These are phyloP conservation scores for Moringa oleifera DNA, from an alignment of 345 rosid species.

Conservation along the genomic window DNA sequence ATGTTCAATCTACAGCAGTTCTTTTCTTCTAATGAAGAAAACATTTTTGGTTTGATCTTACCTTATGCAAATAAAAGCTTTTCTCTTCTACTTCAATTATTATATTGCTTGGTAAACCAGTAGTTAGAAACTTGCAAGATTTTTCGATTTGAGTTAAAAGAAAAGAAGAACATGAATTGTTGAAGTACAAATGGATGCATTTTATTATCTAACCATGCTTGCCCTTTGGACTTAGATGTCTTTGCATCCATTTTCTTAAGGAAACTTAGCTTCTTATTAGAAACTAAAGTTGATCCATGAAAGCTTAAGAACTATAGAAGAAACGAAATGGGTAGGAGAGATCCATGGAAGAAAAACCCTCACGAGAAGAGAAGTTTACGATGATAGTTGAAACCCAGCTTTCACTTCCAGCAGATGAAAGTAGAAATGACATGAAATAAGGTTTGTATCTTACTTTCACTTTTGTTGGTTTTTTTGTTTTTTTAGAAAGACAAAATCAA, in stretches of 20 bases:
- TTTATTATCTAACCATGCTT: slow-evolving; percentile 90
- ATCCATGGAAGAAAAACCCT: too few relatives aligned
- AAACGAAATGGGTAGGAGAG: background rate
- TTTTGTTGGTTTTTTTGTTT: background rate
- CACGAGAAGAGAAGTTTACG: too few relatives aligned
- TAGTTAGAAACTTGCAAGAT: slow-evolving; percentile 74
- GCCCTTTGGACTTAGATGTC: slow-evolving; percentile 64
- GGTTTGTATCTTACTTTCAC: too few relatives aligned
- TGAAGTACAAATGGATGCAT: too few relatives aligned
- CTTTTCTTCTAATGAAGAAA: slow-evolving; percentile 18
- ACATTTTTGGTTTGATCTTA: slow-evolving; percentile 12
- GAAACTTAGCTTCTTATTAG: slow-evolving; percentile 1
- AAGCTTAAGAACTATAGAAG: background rate
- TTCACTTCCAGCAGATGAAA: too few relatives aligned
- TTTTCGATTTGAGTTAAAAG: background rate
- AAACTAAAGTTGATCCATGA: slow-evolving; percentile 24
- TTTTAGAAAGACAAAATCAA: background rate
- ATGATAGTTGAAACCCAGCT: background rate
- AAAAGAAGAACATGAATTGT: background rate
- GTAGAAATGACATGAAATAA: too few relatives aligned
- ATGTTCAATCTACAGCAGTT: slow-evolving; percentile 56
- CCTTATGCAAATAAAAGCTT: slow-evolving; percentile 96
- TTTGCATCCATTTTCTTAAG: slow-evolving; percentile 51
- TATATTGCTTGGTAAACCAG: slow-evolving; percentile 89
- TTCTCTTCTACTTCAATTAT: slow-evolving; percentile 78